Conservation (phyloP, 805 yeast species). For the Lipomyces mesembrius region DNA sequence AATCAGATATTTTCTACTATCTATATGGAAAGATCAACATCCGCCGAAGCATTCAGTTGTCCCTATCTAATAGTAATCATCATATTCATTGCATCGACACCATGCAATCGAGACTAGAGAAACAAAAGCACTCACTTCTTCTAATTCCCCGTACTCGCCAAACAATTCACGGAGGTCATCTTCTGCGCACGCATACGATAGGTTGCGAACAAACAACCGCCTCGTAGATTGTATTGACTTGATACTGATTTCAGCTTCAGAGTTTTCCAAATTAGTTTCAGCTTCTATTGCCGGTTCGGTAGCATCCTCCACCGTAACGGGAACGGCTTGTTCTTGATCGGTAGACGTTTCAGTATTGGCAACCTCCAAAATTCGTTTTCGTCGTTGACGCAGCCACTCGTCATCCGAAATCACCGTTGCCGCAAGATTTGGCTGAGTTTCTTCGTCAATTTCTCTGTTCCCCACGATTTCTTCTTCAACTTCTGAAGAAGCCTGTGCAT, state of each 20-base stretch:
- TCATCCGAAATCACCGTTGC: slow-evolving; percentile 36
- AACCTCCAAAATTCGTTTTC: slow-evolving; percentile 32
- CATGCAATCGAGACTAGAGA: not conserved
- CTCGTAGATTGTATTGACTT: slow-evolving; percentile 63
- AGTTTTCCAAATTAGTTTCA: slow-evolving; percentile 18
- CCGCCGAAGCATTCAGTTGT: slow-evolving; percentile 39
- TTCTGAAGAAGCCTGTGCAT: not conserved
- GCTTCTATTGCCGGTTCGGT: slow-evolving; percentile 10
- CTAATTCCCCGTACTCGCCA: slow-evolving; percentile 67
- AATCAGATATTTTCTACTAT: slow-evolving; percentile 37
- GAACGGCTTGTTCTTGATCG: slow-evolving; percentile 2
- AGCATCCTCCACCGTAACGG: not conserved
- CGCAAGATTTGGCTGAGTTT: slow-evolving; percentile 41
- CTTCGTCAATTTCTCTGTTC: slow-evolving; percentile 38
- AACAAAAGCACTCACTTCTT: slow-evolving; percentile 53
- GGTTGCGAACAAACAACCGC: slow-evolving; percentile 85
- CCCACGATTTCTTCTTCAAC: slow-evolving; percentile 1
- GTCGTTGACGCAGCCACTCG: slow-evolving; percentile 38
- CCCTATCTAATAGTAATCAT: slow-evolving; percentile 40
- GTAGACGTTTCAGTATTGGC: not conserved
- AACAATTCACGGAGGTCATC: slow-evolving; percentile 74
- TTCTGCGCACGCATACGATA: slow-evolving; percentile 77
- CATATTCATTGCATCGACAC: slow-evolving; percentile 10
- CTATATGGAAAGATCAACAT: slow-evolving; percentile 36
- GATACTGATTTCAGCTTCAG: slow-evolving; percentile 26